Evolutionary conservation across 495 filamentous ascomycete species (phyloP).

Genomic region (Glarea lozoyensis): DNA sequence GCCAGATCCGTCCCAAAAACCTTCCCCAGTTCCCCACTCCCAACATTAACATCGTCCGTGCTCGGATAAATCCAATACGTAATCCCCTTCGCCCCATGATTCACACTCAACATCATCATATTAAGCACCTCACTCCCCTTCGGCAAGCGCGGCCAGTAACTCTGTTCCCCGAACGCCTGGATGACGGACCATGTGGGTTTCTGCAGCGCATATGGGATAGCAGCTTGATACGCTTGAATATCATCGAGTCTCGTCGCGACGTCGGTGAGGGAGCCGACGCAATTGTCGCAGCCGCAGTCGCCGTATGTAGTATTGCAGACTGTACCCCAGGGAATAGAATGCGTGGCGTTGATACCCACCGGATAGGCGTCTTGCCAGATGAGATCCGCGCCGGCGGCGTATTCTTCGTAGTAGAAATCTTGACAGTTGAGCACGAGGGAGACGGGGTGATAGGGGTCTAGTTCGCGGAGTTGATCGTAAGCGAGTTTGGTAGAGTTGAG

Average conservation of each 20-base stretch:
- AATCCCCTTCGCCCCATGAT: conserved; percentile 48
- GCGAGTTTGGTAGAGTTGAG: conserved; percentile 34
- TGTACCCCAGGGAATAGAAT: conserved; percentile 39
- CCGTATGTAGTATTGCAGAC: conserved; percentile 58
- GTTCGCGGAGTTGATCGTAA: conserved; percentile 34
- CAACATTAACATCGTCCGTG: conserved; percentile 28
- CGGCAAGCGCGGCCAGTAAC: conserved; percentile 53
- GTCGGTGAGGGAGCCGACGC: conserved; percentile 45
- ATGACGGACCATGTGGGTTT: conserved; percentile 53
- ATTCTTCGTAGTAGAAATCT: conserved; percentile 58
- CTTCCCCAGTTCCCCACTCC: conserved; percentile 34
- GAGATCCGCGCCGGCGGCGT: conserved; percentile 53
- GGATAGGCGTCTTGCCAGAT: conserved; percentile 61
- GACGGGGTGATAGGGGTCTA: conserved; percentile 65
- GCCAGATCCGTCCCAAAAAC: conserved; percentile 28
- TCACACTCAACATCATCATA: conserved; percentile 53
- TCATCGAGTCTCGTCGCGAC: conserved; percentile 44
- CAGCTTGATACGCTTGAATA: conserved; percentile 34
- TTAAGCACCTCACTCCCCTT: conserved; percentile 44
- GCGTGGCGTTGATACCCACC: conserved; percentile 46
- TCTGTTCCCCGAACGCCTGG: conserved; percentile 54
- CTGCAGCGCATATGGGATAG: conserved; percentile 23
- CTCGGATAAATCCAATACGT: conserved; percentile 45
- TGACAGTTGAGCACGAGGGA: conserved; percentile 60
- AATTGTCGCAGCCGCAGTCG: conserved; percentile 67